Percentiles rank a stretch among this genome's conserved stretches.
Evolutionary conservation across 306 rosid genomes (phyloP).

Genomic region (Fragaria nilgerrensis): DNA sequence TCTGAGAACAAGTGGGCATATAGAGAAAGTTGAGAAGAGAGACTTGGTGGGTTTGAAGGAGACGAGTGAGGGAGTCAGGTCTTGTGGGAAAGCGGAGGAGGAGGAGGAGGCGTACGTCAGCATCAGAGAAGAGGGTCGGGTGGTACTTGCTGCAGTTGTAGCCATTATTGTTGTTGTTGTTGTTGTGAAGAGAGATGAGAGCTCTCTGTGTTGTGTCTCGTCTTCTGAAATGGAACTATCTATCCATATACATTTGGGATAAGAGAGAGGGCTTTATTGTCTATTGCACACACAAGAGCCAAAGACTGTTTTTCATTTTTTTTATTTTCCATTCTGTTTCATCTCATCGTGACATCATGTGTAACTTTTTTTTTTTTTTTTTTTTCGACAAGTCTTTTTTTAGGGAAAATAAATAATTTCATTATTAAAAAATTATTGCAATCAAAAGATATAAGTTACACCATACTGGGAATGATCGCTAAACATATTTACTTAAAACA

Average conservation of each 20-base stretch:
- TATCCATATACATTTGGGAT: slow-evolving; percentile 23
- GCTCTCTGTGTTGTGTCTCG: slow-evolving; percentile 2
- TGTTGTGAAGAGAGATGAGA: not conserved
- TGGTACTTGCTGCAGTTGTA: slow-evolving; percentile 26
- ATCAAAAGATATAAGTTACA: no score
- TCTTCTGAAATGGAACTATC: not conserved
- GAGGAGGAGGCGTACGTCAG: slow-evolving; percentile 49
- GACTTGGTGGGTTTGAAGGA: slow-evolving; percentile 51
- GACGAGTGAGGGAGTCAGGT: slow-evolving; percentile 48
- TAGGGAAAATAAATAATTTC: no score
- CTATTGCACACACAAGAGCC: not conserved
- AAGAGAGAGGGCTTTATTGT: slow-evolving; percentile 21
- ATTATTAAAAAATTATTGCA: no score
- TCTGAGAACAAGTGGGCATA: slow-evolving; percentile 40
- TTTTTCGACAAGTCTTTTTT: no score
- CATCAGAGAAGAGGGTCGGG: slow-evolving; percentile 60
- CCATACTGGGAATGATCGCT: no score
- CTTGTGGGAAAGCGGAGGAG: slow-evolving; percentile 47
- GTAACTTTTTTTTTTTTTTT: no score
- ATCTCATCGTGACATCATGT: no score
- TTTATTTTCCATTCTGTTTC: not conserved
- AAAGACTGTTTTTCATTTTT: not conserved
- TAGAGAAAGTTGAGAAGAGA: slow-evolving; percentile 35
- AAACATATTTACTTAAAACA: no score
- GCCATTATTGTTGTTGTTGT: slow-evolving; percentile 47